Base-by-base conservation (phyloP, 1,284 basidiomycete species). In the Veloporphyrellus conicus region DNA sequence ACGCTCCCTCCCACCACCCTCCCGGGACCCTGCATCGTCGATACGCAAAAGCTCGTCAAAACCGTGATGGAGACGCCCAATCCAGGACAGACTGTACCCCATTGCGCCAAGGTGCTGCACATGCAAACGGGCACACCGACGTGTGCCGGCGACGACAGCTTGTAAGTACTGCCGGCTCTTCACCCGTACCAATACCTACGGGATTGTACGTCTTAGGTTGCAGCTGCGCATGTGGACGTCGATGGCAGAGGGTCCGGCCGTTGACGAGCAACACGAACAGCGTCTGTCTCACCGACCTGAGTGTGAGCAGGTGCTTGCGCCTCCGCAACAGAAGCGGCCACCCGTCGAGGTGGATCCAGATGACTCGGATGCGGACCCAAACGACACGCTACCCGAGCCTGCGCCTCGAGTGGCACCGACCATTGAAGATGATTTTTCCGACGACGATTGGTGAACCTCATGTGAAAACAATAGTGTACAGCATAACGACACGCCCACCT, bases 81-180 rank as follows among this genome's bases (percentile, higher is more conserved):
- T 4, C 41, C 63, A 0, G 60, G 62, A 3, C 9, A 41, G n/a
- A 60, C 50, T 19, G 50, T 67, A 23, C 58, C 64, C 14, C 41
- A 45, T 5, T 67, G 52, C 12, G 63, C 63, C 42, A 62, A 49
- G 27, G 39, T 53, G 14, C 20, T 65, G 43, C 53, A 22, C 29
- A 60, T 68, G 60, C 65, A 66, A 20, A 58, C 51, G 4, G 63
- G 60, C 36, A 55, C 52, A 11, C 52, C 34, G 15, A 52, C 58
- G 7, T 65, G 63, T 32, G 62, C 67, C 2, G 63, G 63, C 3
- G 67, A 65, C 41, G 63, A 65, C 33, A 68, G 66, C 32, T 50
- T 67, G 63, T 68, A 40, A 50, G 63, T 54, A 8, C 3, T 25
- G 6, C 12, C 11, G 4, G 12, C 19, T 19, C 14, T 16, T 31